phyloP scores from a whole-genome alignment of 2,329 filamentous ascomycete species.

The Hypoxylon sp. region DNA sequence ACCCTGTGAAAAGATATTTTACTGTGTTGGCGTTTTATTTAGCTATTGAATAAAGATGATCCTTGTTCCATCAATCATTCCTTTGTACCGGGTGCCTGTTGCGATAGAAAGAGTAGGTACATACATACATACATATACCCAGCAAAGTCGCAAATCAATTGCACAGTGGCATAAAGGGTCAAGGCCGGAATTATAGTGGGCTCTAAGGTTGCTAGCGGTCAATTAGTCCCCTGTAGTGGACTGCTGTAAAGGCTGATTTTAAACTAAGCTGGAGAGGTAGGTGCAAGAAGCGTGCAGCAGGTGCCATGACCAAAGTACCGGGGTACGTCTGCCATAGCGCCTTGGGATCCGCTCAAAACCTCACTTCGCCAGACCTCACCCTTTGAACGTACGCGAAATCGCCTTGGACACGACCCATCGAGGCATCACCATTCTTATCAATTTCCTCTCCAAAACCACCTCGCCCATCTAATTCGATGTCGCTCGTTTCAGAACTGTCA shows the following conservation, averaged over 20 bases:
- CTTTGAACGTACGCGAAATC: slow-evolving; percentile 68
- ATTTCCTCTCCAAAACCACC: slow-evolving; percentile 57
- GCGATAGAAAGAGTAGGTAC: neutral
- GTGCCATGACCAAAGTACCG: slow-evolving; percentile 11
- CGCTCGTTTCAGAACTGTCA: slow-evolving; percentile 65
- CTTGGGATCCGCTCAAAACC: slow-evolving; percentile 48
- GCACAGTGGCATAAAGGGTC: neutral
- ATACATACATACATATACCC: too few relatives aligned
- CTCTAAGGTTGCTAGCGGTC: neutral
- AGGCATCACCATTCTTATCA: slow-evolving; percentile 62
- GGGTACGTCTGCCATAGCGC: slow-evolving; percentile 14
- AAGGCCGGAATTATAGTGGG: neutral
- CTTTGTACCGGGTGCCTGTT: neutral
- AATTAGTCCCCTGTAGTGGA: neutral
- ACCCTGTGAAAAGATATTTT: neutral
- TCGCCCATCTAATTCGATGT: slow-evolving; percentile 68
- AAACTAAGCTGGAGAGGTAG: neutral
- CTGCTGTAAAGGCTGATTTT: neutral
- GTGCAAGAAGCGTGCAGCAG: too few relatives aligned
- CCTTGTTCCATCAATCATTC: slow-evolving; percentile 2
- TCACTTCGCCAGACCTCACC: slow-evolving; percentile 65
- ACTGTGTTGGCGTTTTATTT: neutral
- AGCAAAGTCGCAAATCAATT: neutral
- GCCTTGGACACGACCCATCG: slow-evolving; percentile 67
- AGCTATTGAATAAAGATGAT: neutral